Conservation (phyloP, 2,329 filamentous ascomycete genomes). For the Amylocarpus encephaloides region DNA sequence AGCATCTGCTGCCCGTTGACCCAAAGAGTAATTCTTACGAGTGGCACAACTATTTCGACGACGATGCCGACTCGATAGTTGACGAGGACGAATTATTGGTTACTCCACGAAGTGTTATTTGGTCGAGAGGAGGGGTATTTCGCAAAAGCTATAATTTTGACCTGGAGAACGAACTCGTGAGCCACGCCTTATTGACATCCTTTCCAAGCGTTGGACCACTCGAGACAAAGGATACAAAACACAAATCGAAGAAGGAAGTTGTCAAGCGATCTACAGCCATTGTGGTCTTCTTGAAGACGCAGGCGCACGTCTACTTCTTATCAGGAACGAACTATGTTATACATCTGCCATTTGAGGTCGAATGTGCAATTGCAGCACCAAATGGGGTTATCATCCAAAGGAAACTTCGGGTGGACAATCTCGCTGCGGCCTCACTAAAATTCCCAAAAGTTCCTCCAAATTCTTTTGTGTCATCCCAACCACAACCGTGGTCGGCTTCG, state of each 20-base stretch:
- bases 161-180: slow-evolving; percentile 76
- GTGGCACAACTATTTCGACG: slow-evolving; percentile 61
- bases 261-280: slow-evolving; percentile 54
- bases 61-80: slow-evolving; percentile 31
- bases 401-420: slow-evolving; percentile 52
- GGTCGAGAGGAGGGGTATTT: slow-evolving; percentile 80
- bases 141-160: slow-evolving; percentile 82
- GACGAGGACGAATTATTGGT: slow-evolving; percentile 32
- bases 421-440: slow-evolving; percentile 46
- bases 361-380: slow-evolving; percentile 76
- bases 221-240: slow-evolving; percentile 18
- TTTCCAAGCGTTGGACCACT: slow-evolving; percentile 49
- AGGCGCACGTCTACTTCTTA: slow-evolving; percentile 90
- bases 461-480: slow-evolving; percentile 71
- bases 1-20: slow-evolving; percentile 67
- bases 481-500: slow-evolving; percentile 44
- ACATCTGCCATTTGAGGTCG: slow-evolving; percentile 91
- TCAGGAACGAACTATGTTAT: slow-evolving; percentile 82
- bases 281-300: slow-evolving; percentile 85
- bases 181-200: slow-evolving; percentile 78
- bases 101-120: slow-evolving; percentile 44
- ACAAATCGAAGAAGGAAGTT: slow-evolving; percentile 25
- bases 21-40: slow-evolving; percentile 60
- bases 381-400: slow-evolving; percentile 81
- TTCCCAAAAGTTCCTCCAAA: slow-evolving; percentile 66